Evolutionary conservation across 106 monocot species (phyloP).

Genomic region (Apostasia shenzhenica): DNA sequence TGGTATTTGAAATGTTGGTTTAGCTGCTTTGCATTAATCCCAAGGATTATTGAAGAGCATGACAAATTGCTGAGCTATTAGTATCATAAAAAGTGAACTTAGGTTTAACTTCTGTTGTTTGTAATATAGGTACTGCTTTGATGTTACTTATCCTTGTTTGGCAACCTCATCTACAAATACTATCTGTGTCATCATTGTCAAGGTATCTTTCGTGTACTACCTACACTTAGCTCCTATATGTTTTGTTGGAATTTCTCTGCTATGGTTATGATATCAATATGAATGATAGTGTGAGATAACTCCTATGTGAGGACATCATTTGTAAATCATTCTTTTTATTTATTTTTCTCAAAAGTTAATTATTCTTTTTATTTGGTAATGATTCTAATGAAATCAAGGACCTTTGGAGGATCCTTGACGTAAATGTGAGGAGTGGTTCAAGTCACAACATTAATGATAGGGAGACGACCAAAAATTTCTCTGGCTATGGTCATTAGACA

Average conservation of each 20-base stretch:
- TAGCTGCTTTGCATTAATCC: background rate
- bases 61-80: background rate
- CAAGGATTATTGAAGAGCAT: background rate
- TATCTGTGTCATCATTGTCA: slow-evolving; percentile 50
- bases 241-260: background rate
- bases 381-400: too few relatives aligned
- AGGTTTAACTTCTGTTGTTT: slow-evolving; percentile 3
- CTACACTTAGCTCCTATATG: background rate
- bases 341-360: too few relatives aligned
- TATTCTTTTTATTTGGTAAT: too few relatives aligned
- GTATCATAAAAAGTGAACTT: background rate
- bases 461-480: too few relatives aligned
- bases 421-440: too few relatives aligned
- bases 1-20: background rate
- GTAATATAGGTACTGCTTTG: slow-evolving; percentile 60
- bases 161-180: slow-evolving; percentile 55
- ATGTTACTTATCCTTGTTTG: slow-evolving; percentile 77
- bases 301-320: too few relatives aligned
- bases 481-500: too few relatives aligned
- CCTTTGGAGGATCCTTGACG: too few relatives aligned
- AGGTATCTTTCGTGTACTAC: slow-evolving; percentile 35
- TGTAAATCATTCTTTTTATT: too few relatives aligned
- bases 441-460: too few relatives aligned
- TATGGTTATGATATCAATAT: too few relatives aligned
- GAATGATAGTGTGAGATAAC: too few relatives aligned